Base-by-base conservation (phyloP, 345 rosid species). In the Euclidium syriacum region DNA sequence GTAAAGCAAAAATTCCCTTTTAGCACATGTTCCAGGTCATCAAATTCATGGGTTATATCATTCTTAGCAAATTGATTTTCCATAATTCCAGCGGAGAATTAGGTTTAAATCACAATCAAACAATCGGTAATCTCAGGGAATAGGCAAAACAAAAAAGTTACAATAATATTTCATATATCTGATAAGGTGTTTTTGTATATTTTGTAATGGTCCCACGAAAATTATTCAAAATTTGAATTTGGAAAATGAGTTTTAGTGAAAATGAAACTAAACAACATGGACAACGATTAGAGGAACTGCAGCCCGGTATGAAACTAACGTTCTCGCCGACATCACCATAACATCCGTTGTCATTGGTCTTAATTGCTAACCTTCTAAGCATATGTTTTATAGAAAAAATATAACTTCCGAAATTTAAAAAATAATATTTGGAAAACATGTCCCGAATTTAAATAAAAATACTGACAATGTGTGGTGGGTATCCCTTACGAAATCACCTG, bases 21-120 rank as follows among this genome's bases (percentile, higher is more conserved):
- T 34, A 19, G 70, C 57, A 57, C 72, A 48, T 57, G 72, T 18
- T 20, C 47, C 71, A 67, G 50, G 7, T 67, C 71, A 57, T 30
- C n/a, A n/a, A 67, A 46, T 36, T 67, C 57, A 67, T 67, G 58
- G 58, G 49, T 38, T 48, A 27, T 47, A 47, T 47, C 42, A 38
- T 57, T 67, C 34, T 57, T 36, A 47, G 36, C 15, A 25, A 55
- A 30, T 53, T 16, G 7, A 18, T 3, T 19, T 56, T 27, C 49
- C 41, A 56, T 14, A 40, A n/a, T 67, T 56, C 48, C 32, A 66
- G 69, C 52, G 20, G 52, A 40, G 19, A 49, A 35, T 49, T 14
- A 49, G 10, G 17, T 16, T 27, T 34, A 17, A 8, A 40, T 15
- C 3, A 34, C 6, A 50, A 20, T 16, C 29, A 50, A 52, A 15